Evolutionary conservation across 768 basidiomycete species (phyloP), one percentile per base, ranked within the genome.

Genomic region (Dentipellis fragilis): DNA sequence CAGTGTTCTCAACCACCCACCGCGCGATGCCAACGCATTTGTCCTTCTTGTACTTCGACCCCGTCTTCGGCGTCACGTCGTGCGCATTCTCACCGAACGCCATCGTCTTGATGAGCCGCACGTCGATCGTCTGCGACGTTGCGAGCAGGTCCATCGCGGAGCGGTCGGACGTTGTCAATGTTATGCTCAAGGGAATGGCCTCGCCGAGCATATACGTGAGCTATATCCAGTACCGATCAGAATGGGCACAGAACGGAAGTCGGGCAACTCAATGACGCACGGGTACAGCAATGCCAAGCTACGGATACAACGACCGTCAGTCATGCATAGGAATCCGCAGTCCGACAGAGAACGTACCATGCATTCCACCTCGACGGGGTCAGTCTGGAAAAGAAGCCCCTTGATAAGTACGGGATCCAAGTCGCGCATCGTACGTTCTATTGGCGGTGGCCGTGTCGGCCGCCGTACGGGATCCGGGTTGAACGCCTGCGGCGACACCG

Each of bases 361-460:
- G 38, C 59, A 61, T 22, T 61, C 58, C 23, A 61, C 54, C 19
- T 56, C 42, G 38, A 59, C 50, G 21, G 16, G 10, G 10, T 14
- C 11, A 38, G 14, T 22, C 12, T 4, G 12, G 9, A 54, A 52
- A 12, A 61, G 50, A 21, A 56, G 3, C 11, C 59, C 59, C 19
- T 10, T 56, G 17, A 59, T 19, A 8, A 49, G 0, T 21, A 59
- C 59, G 16, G 29, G 10, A 34, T 51, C 54, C 29, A 45, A 16
- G 1, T 50, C 19, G 51, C 59, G 55, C 34, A 16, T 14, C 49
- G 21, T 4, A 52, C 59, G 58, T 12, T 58, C 23, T 9, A 37
- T 3, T 17, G 22, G 12, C n/a, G 23, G 36, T 2, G 37, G 51
- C 6, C 6, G 17, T 11, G 23, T 42, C 14, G 10, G n/a, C n/a